Conservation (phyloP, 2,329 filamentous ascomycete genomes). For the Byssochlamys sp. region DNA sequence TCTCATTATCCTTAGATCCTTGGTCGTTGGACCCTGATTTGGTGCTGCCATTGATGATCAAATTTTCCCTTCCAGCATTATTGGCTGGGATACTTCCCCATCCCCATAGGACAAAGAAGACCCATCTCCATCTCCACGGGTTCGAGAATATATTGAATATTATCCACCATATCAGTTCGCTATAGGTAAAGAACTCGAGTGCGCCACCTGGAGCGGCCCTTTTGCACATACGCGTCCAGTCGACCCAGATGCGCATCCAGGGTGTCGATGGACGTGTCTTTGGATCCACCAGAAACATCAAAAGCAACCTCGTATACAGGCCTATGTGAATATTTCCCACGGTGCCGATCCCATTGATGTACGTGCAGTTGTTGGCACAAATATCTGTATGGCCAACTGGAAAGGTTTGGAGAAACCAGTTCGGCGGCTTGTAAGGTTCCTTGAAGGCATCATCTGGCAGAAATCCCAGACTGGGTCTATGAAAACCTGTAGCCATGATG, state of each 20-base stretch:
- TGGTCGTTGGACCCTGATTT: background rate
- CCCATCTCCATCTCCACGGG: background rate
- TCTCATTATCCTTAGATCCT: background rate
- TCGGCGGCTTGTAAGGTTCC: conserved; percentile 66
- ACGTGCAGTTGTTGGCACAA: background rate
- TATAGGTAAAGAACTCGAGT: background rate
- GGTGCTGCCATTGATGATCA: background rate
- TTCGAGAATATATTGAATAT: background rate
- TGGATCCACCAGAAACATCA: background rate
- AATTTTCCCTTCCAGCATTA: background rate
- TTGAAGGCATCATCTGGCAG: conserved; percentile 63
- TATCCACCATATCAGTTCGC: background rate
- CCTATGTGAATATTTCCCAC: background rate
- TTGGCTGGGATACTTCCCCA: background rate
- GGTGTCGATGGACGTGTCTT: background rate
- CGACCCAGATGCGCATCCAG: background rate
- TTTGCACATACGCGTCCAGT: background rate
- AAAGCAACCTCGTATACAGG: background rate
- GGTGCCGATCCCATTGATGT: background rate
- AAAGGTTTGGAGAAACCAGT: conserved; percentile 46
- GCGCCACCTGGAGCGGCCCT: background rate
- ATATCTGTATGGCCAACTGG: background rate
- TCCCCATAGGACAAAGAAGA: background rate
- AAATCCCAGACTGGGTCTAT: conserved; percentile 63
- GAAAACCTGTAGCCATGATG: conserved; percentile 74